Conservation (phyloP, 192 early-diverging fungal genomes). For the Rhizophagus clarus region DNA sequence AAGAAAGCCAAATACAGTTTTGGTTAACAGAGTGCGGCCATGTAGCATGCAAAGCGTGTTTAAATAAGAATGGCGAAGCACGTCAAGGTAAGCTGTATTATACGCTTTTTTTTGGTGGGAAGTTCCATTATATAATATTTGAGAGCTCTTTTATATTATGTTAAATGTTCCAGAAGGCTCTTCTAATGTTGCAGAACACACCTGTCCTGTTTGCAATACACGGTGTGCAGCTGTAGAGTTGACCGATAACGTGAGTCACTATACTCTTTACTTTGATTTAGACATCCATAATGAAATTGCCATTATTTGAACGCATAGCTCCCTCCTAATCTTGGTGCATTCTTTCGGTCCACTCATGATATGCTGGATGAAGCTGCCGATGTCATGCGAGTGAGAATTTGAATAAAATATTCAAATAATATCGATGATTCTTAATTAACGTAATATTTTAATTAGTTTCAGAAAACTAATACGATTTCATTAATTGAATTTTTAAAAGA, state of each 20-base stretch:
- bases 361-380: conserved; percentile 3
- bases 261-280: background rate
- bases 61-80: background rate
- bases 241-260: background rate
- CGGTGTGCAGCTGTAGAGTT: background rate
- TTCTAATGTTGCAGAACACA: background rate
- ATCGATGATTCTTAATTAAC: background rate
- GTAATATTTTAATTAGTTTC: conserved; percentile 23
- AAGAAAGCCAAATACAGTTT: conserved; percentile 19
- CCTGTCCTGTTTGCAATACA: conserved; percentile 6
- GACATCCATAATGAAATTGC: background rate
- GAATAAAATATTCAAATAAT: background rate
- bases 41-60: background rate
- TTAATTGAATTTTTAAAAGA: conserved; percentile 26
- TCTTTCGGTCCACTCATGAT: conserved; percentile 20
- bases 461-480: conserved; percentile 21
- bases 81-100: background rate
- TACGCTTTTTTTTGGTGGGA: background rate
- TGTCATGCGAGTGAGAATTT: background rate
- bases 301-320: background rate
- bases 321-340: background rate
- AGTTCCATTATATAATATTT: background rate
- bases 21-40: conserved; percentile 29
- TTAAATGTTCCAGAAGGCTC: background rate
- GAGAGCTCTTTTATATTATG: background rate